phyloP scores from a whole-genome alignment of 2,329 filamentous ascomycete species.

The Penicillium polonicum region DNA sequence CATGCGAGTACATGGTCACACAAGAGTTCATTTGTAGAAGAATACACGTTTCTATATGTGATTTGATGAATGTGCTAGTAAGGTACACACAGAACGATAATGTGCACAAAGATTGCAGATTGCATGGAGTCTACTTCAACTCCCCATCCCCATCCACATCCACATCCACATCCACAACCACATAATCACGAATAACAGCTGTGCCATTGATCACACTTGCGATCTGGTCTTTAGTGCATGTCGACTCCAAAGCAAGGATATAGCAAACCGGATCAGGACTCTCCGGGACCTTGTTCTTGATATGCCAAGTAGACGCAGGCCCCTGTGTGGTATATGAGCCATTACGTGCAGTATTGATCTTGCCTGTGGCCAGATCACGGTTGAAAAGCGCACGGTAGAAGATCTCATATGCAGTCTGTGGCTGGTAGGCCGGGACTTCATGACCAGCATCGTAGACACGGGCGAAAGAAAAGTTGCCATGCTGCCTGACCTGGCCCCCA shows the following conservation, averaged over 20 bases:
- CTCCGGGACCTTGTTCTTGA: slow-evolving; percentile 48
- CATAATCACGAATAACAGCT: slow-evolving; percentile 49
- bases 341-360: slow-evolving; percentile 38
- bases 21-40: not conserved
- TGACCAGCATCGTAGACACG: slow-evolving; percentile 52
- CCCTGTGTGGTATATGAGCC: slow-evolving; percentile 42
- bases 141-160: not conserved
- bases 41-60: not conserved
- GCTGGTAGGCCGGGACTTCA: slow-evolving; percentile 55
- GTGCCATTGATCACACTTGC: slow-evolving; percentile 45
- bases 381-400: slow-evolving; percentile 54
- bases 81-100: not conserved
- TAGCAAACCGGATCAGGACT: slow-evolving; percentile 48
- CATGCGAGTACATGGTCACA: not conserved
- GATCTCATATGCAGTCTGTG: slow-evolving; percentile 54
- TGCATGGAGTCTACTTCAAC: not conserved
- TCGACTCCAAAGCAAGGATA: slow-evolving; percentile 37
- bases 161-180: slow-evolving; percentile 37
- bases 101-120: not conserved
- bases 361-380: slow-evolving; percentile 57
- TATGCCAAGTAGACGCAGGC: slow-evolving; percentile 41
- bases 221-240: slow-evolving; percentile 49
- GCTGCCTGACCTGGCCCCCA: slow-evolving; percentile 49
- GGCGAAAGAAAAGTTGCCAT: slow-evolving; percentile 51
- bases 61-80: not conserved